Base-by-base conservation (phyloP, 805 yeast species). In the Wickerhamiella siamensis region DNA sequence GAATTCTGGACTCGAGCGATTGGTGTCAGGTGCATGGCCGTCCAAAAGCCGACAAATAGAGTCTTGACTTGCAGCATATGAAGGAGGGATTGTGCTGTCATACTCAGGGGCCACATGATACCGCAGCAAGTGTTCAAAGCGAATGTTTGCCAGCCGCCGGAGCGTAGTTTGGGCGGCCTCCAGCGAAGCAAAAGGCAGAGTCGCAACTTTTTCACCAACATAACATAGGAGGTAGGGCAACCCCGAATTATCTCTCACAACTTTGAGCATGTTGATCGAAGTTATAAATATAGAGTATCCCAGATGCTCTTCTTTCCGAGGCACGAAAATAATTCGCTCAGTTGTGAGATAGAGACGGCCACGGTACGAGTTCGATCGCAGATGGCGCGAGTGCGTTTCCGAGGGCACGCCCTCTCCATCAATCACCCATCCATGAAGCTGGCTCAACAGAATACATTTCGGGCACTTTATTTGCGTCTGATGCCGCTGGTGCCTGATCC, bases 91-190 rank as follows among this genome's bases (percentile, higher is more conserved):
- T 27, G 16, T 31, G 12, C 39, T 31, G 22, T 33, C 24, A 31
- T 56, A 56, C n/a, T 49, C 51, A 3, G 61, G 61, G 10, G 60
- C 57, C 33, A 57, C 46, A 31, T 51, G 49, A 24, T 50, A 50
- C n/a, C 57, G 49, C 19, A 57, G 54, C 42, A 47, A 47, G 43
- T 57, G 58, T 43, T 57, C 61, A 34, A 57, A 56, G 21, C 57
- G 53, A 20, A 57, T 47, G 42, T 56, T 57, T 29, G 59, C 45
- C 31, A 56, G 48, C 32, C 54, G 45, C 31, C 52, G 48, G 27
- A 54, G 43, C 37, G 57, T 54, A 22, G 55, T 47, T 15, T 49
- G 40, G 14, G 58, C 50, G 6, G 56, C 49, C 15, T 41, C 38
- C 21, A 46, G 43, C 2, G 53, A 43, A 9, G 59, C 46, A 39